These are phyloP conservation scores for Pleurotus pulmonarius DNA, from an alignment of 768 basidiomycete species.

Conservation along the genomic window DNA sequence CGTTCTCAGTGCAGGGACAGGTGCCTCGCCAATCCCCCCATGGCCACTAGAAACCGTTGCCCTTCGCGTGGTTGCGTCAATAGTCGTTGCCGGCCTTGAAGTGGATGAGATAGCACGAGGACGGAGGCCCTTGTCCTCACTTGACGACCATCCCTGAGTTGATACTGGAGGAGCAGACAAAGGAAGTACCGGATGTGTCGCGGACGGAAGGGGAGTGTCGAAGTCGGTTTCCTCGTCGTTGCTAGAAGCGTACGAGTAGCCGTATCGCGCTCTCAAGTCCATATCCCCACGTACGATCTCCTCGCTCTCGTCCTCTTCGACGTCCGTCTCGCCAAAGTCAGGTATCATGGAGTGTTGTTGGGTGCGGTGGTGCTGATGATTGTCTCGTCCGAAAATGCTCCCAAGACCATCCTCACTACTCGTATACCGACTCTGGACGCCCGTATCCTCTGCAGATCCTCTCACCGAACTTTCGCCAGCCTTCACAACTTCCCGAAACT, in stretches of 20 bases:
- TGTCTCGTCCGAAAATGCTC: background rate
- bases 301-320: constrained; percentile 6
- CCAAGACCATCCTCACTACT: background rate
- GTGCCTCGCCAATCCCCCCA: constrained; percentile 68
- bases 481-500: background rate
- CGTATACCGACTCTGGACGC: constrained; percentile 14
- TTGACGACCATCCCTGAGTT: background rate
- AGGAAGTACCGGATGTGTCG: background rate
- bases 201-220: background rate
- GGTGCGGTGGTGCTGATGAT: background rate
- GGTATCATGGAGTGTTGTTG: background rate
- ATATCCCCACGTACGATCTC: constrained; percentile 6
- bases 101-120: background rate
- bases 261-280: background rate
- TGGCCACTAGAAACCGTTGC: constrained; percentile 34
- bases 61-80: constrained; percentile 18
- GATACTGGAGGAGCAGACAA: background rate
- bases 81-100: background rate
- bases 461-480: background rate
- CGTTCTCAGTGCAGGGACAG: constrained; percentile 34
- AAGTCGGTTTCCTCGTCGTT: constrained; percentile 24
- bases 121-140: background rate
- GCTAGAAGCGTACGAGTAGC: constrained; percentile 11
- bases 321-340: background rate
- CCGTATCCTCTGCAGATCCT: constrained; percentile 2